Conservation (phyloP, 106 monocot genomes). For the Acorus calamus region DNA sequence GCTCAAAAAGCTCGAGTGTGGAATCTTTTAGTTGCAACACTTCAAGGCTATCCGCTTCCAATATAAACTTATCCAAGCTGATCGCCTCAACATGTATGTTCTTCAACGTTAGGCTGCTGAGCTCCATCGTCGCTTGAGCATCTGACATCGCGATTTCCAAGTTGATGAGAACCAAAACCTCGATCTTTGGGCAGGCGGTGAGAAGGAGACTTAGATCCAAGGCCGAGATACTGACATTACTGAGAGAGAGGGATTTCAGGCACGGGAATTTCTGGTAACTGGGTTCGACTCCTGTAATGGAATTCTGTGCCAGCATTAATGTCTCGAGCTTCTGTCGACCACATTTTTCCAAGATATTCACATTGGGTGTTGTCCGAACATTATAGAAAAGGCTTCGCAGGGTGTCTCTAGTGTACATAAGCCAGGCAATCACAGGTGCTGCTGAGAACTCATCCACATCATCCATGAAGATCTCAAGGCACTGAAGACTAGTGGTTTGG, state of each 20-base stretch:
- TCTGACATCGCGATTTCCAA: slow-evolving; percentile 82
- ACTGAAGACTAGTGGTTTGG: slow-evolving; percentile 68
- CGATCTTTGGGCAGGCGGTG: slow-evolving; percentile 74
- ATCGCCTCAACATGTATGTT: slow-evolving; percentile 53
- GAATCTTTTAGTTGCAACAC: slow-evolving; percentile 66
- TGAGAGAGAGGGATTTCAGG: slow-evolving; percentile 66
- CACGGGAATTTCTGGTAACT: slow-evolving; percentile 73
- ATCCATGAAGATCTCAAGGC: slow-evolving; percentile 77
- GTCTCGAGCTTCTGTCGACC: slow-evolving; percentile 78
- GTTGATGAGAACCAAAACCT: slow-evolving; percentile 51
- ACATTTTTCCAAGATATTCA: slow-evolving; percentile 83
- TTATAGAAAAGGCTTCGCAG: slow-evolving; percentile 60
- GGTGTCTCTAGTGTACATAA: slow-evolving; percentile 94
- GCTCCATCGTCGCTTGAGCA: slow-evolving; percentile 70
- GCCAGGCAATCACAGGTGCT: slow-evolving; percentile 94
- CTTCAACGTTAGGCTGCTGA: slow-evolving; percentile 68
- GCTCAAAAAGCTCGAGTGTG: slow-evolving; percentile 86
- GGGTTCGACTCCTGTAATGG: slow-evolving; percentile 73
- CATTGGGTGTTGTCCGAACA: slow-evolving; percentile 62
- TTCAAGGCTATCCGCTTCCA: slow-evolving; percentile 90
- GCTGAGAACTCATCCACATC: slow-evolving; percentile 68
- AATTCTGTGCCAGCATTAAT: slow-evolving; percentile 69
- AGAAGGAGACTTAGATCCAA: slow-evolving; percentile 75
- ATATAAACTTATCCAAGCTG: slow-evolving; percentile 72
- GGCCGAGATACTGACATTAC: slow-evolving; percentile 70